phyloP scores from a whole-genome alignment of 192 early-diverging fungal genomes.

The Coemansia sp. region DNA sequence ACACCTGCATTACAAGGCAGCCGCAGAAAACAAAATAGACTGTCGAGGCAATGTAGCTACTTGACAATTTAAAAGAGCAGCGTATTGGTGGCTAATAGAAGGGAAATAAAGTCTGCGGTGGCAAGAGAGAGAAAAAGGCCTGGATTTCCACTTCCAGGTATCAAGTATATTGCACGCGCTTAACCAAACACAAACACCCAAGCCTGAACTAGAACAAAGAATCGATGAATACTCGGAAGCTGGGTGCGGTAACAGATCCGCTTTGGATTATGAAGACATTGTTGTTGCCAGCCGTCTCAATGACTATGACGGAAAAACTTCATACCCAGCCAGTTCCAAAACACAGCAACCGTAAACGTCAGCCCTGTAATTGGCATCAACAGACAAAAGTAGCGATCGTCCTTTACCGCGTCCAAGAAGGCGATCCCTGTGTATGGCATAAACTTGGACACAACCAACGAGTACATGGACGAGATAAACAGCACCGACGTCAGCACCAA shows the following conservation, averaged over 20 bases:
- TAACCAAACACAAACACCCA: background rate
- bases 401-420: constrained; percentile 70
- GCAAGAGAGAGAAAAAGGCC: background rate
- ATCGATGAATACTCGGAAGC: background rate
- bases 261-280: background rate
- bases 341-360: constrained; percentile 70
- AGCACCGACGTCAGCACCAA: constrained; percentile 60
- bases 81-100: background rate
- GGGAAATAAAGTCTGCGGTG: background rate
- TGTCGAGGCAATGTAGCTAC: no score
- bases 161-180: background rate
- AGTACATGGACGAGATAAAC: constrained; percentile 66
- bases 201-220: background rate
- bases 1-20: constrained; percentile 32
- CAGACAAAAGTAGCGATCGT: constrained; percentile 80
- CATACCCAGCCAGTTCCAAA: constrained; percentile 96
- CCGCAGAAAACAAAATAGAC: background rate
- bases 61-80: no score
- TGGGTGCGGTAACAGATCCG: background rate
- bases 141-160: background rate
- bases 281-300: background rate
- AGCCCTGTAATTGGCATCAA: constrained; percentile 78
- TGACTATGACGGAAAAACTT: constrained; percentile 87
- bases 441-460: constrained; percentile 65
- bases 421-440: constrained; percentile 68